These are phyloP conservation scores for Cladosporium sp. DNA, from an alignment of 2,329 filamentous ascomycete genomes.

Conservation along the genomic window DNA sequence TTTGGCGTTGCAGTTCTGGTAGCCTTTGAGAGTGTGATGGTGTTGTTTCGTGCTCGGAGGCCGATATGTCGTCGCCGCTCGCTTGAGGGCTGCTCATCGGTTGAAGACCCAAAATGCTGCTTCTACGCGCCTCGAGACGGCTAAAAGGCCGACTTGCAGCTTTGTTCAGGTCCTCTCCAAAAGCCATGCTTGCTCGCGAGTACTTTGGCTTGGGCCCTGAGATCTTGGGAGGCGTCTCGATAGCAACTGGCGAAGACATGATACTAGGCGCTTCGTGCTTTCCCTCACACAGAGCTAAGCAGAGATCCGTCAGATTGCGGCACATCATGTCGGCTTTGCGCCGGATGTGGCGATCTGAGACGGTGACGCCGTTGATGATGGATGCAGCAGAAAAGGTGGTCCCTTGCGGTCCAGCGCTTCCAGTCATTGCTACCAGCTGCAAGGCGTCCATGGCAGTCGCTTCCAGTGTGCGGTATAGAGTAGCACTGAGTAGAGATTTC, in stretches of 20 bases:
- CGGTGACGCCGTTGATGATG: constrained; percentile 59
- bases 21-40: constrained; percentile 30
- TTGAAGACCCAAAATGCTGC: constrained; percentile 35
- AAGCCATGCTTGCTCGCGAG: constrained; percentile 17
- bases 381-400: constrained; percentile 64
- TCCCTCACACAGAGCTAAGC: constrained; percentile 66
- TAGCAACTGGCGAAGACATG: constrained; percentile 26
- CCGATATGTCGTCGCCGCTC: constrained; percentile 29
- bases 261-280: constrained; percentile 31
- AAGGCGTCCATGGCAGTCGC: constrained; percentile 79
- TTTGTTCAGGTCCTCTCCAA: constrained; percentile 10
- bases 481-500: constrained; percentile 65
- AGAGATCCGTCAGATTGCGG: constrained; percentile 87
- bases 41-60: constrained; percentile 31
- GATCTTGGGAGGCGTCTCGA: constrained; percentile 20
- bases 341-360: constrained; percentile 80
- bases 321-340: constrained; percentile 93
- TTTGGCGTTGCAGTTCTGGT: constrained; percentile 8
- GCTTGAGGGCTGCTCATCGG: constrained; percentile 35
- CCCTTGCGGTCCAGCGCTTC: constrained; percentile 64
- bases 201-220: not conserved
- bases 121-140: constrained; percentile 49
- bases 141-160: constrained; percentile 34
- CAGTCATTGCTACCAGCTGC: constrained; percentile 74
- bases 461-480: constrained; percentile 79